Conservation (phyloP, 306 rosid genomes). For the Prunus padus region DNA sequence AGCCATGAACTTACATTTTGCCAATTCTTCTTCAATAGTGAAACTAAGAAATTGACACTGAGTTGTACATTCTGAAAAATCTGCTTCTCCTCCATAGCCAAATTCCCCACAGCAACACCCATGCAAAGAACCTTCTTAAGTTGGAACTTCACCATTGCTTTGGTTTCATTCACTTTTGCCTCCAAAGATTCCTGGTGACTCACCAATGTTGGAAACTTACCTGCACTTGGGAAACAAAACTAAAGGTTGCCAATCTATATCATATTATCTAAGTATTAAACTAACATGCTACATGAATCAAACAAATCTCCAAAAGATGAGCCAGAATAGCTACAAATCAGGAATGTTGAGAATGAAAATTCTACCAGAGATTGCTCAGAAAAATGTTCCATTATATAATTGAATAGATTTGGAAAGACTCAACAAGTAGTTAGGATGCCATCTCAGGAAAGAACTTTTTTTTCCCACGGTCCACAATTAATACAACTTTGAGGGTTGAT, state of each 20-base stretch:
- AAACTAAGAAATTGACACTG: slow-evolving; percentile 73
- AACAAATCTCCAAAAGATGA: too few relatives aligned
- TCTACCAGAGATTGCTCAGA: too few relatives aligned
- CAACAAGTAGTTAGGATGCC: too few relatives aligned
- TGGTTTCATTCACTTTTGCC: slow-evolving; percentile 66
- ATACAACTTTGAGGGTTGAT: too few relatives aligned
- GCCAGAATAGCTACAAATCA: too few relatives aligned
- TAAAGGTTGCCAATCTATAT: not conserved
- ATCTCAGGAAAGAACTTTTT: too few relatives aligned
- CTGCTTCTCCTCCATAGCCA: slow-evolving; percentile 75
- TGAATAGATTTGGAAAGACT: too few relatives aligned
- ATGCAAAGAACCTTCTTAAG: slow-evolving; percentile 79
- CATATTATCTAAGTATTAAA: too few relatives aligned
- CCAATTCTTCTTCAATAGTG: slow-evolving; percentile 78
- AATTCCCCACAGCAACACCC: slow-evolving; percentile 82
- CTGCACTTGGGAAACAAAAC: slow-evolving; percentile 30
- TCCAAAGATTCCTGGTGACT: slow-evolving; percentile 72
- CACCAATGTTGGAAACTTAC: slow-evolving; percentile 72
- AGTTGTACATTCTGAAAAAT: slow-evolving; percentile 73
- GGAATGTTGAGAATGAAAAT: too few relatives aligned
- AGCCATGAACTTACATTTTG: slow-evolving; percentile 54
- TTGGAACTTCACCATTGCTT: slow-evolving; percentile 75
- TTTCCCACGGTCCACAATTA: too few relatives aligned
- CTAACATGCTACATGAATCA: too few relatives aligned
- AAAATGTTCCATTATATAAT: too few relatives aligned